phyloP scores from a whole-genome alignment of 768 basidiomycete genomes.

The Xerocomellus dryophilus region DNA sequence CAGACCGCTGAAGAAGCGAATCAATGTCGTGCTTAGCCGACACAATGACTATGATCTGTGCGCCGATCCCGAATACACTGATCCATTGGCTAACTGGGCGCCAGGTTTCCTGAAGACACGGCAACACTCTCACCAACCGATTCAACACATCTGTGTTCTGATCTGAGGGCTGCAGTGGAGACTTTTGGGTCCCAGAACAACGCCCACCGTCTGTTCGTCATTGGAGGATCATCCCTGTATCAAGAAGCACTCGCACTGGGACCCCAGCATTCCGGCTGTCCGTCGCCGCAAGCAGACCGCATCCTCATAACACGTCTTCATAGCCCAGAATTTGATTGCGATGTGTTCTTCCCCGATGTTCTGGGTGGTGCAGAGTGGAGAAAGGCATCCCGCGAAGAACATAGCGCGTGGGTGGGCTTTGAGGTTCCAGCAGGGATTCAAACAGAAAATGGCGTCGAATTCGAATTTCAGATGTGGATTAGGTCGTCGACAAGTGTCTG shows the following conservation, averaged over 20 bases:
- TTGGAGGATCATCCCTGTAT: constrained; percentile 91
- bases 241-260: constrained; percentile 51
- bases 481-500: constrained; percentile 33
- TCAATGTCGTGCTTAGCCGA: constrained; percentile 76
- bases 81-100: constrained; percentile 4
- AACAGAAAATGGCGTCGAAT: constrained; percentile 78
- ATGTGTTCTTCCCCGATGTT: constrained; percentile 84
- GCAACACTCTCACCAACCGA: constrained; percentile 3
- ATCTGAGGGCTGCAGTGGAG: constrained; percentile 20
- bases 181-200: constrained; percentile 10
- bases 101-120: constrained; percentile 15
- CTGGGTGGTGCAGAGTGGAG: constrained; percentile 49
- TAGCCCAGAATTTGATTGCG: constrained; percentile 78
- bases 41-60: constrained; percentile 61
- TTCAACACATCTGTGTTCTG: constrained; percentile 31
- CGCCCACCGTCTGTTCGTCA: constrained; percentile 71
- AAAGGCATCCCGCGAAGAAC: constrained; percentile 54
- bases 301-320: constrained; percentile 84
- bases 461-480: constrained; percentile 97
- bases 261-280: constrained; percentile 20
- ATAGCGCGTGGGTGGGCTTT: constrained; percentile 77
- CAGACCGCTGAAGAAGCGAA: constrained; percentile 70
- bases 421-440: constrained; percentile 73
- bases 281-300: constrained; percentile 59
- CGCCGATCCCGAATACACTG: constrained; percentile 24